Percentiles rank a stretch among this genome's conserved stretches.
These are phyloP conservation scores for Penicillium sp. DNA, from an alignment of 2,329 filamentous ascomycete species.

Conservation along the genomic window DNA sequence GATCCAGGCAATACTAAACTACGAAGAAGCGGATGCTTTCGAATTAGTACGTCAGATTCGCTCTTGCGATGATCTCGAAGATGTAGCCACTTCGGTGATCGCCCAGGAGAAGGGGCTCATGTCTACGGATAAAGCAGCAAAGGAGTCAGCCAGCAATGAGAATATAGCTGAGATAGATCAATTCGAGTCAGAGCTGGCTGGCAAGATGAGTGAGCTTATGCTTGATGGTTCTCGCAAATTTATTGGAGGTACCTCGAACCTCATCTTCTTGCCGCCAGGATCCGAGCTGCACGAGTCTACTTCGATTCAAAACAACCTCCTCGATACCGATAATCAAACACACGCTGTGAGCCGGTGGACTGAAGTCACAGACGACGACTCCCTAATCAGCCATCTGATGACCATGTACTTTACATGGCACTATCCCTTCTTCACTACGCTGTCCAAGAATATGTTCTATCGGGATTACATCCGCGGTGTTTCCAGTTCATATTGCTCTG, in stretches of 20 bases:
- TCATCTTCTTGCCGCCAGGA: slow-evolving; percentile 71
- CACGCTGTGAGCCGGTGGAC: slow-evolving; percentile 86
- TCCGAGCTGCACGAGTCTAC: slow-evolving; percentile 45
- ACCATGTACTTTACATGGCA: slow-evolving; percentile 99
- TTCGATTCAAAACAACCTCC: slow-evolving; percentile 44
- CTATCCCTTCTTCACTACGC: slow-evolving; percentile 90
- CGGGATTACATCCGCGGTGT: slow-evolving; percentile 75
- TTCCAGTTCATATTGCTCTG: slow-evolving; percentile 76
- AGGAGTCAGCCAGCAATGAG: slow-evolving; percentile 37
- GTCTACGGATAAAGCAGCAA: slow-evolving; percentile 36
- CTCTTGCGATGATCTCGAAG: slow-evolving; percentile 73
- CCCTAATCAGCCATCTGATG: slow-evolving; percentile 80
- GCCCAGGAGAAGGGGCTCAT: slow-evolving; percentile 53
- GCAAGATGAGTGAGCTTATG: slow-evolving; percentile 89
- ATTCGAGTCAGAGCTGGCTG: slow-evolving; percentile 78
- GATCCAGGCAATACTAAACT: slow-evolving; percentile 88
- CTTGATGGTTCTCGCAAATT: slow-evolving; percentile 86
- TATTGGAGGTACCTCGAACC: slow-evolving; percentile 89
- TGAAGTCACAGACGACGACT: slow-evolving; percentile 73
- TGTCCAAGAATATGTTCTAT: slow-evolving; percentile 84
- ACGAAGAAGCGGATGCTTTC: slow-evolving; percentile 80
- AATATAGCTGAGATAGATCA: slow-evolving; percentile 44
- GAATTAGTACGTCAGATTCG: slow-evolving; percentile 82
- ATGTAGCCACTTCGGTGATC: slow-evolving; percentile 61
- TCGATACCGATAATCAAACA: slow-evolving; percentile 53